Conservation (phyloP, 768 basidiomycete genomes). For the Trametes punicea region DNA sequence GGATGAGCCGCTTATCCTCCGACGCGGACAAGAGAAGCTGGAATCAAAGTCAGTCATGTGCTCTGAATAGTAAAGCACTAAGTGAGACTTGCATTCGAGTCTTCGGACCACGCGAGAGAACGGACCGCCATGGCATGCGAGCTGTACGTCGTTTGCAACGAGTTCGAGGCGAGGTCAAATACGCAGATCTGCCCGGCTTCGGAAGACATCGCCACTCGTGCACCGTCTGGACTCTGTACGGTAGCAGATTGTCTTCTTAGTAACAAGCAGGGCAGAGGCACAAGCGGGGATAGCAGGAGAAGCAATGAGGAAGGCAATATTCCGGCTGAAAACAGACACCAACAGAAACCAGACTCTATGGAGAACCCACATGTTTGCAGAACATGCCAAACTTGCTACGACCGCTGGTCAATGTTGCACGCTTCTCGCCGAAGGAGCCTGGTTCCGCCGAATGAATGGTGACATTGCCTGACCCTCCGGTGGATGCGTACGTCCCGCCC, state of each 20-base stretch:
- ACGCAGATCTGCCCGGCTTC: conserved; percentile 89
- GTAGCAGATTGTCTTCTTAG: background rate
- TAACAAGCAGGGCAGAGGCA: background rate
- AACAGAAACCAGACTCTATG: background rate
- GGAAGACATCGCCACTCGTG: conserved; percentile 73
- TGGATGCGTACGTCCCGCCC: conserved; percentile 69
- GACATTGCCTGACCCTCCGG: conserved; percentile 69
- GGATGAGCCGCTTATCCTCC: conserved; percentile 86
- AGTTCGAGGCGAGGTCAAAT: conserved; percentile 70
- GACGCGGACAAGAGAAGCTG: conserved; percentile 87
- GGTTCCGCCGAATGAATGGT: conserved; percentile 66
- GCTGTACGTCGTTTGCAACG: conserved; percentile 67
- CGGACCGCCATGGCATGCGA: conserved; percentile 91
- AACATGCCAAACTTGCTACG: conserved; percentile 76
- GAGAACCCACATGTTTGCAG: conserved; percentile 59
- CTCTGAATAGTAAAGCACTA: background rate
- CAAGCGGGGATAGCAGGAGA: too few species aligned
- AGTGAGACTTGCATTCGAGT: conserved; percentile 65
- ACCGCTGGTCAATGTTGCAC: conserved; percentile 58
- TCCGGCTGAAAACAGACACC: conserved; percentile 10
- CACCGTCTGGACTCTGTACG: conserved; percentile 82
- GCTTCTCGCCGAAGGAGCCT: conserved; percentile 63
- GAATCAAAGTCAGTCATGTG: background rate
- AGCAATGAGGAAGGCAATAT: too few species aligned
- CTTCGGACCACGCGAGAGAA: conserved; percentile 84